phyloP scores from a whole-genome alignment of 2,329 filamentous ascomycete species.

The Trichoderma lentiforme region DNA sequence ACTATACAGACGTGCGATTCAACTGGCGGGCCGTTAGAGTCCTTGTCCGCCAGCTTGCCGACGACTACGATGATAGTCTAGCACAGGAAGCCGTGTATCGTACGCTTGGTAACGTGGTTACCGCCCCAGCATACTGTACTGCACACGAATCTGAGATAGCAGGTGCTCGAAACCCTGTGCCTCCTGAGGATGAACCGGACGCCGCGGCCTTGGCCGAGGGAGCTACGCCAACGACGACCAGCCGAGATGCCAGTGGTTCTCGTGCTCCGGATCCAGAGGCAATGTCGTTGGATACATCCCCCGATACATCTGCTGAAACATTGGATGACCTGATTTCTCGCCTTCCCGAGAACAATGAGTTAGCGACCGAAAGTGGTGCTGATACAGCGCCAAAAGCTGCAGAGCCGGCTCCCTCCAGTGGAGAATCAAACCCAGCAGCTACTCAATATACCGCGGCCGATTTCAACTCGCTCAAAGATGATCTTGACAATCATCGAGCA shows the following conservation, averaged over 20 bases:
- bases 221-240: slow-evolving; percentile 19
- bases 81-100: slow-evolving; percentile 78
- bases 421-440: slow-evolving; percentile 18
- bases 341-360: slow-evolving; percentile 23
- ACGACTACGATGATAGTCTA: slow-evolving; percentile 53
- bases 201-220: slow-evolving; percentile 31
- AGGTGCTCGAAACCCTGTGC: slow-evolving; percentile 65
- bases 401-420: slow-evolving; percentile 14
- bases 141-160: slow-evolving; percentile 56
- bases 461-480: slow-evolving; percentile 56
- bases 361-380: slow-evolving; percentile 24
- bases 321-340: slow-evolving; percentile 30
- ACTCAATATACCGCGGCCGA: slow-evolving; percentile 20
- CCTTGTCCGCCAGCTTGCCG: slow-evolving; percentile 34
- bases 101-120: slow-evolving; percentile 62
- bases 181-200: slow-evolving; percentile 51
- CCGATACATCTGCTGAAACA: slow-evolving; percentile 29
- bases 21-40: slow-evolving; percentile 40
- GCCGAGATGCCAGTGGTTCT: slow-evolving; percentile 27
- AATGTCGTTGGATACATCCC: slow-evolving; percentile 38
- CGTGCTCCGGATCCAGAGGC: slow-evolving; percentile 33
- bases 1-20: slow-evolving; percentile 43
- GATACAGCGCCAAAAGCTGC: slow-evolving; percentile 19
- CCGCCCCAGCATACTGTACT: slow-evolving; percentile 71
- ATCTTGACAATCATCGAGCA: slow-evolving; percentile 71